These are phyloP conservation scores for Quercus variabilis DNA, from an alignment of 306 rosid genomes.

Conservation along the genomic window DNA sequence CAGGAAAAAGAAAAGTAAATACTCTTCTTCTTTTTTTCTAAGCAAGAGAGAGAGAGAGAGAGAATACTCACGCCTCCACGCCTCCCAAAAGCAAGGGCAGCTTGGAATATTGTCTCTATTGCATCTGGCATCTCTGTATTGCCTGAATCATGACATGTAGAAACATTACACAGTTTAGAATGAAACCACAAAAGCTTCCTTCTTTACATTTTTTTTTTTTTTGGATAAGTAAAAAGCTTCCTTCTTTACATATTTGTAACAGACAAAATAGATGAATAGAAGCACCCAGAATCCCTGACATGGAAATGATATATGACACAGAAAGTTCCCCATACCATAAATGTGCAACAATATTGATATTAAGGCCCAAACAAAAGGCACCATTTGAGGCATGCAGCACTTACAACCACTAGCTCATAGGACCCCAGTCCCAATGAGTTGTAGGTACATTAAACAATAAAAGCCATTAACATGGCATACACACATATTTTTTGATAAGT, in stretches of 20 bases:
- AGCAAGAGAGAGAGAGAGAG: no score
- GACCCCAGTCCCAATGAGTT: background rate
- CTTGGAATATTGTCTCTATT: constrained; percentile 93
- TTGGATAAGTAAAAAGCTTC: background rate
- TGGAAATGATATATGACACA: background rate
- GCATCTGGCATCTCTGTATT: constrained; percentile 97
- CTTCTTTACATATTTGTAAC: background rate
- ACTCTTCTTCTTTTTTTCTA: background rate
- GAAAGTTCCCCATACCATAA: background rate
- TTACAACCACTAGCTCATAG: background rate
- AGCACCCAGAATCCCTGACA: background rate
- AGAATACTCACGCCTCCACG: constrained; percentile 74
- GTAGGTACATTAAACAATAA: background rate
- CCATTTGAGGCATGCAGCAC: background rate
- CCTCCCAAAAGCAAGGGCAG: constrained; percentile 90
- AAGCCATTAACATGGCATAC: background rate
- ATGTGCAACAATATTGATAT: background rate
- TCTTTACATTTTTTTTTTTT: background rate
- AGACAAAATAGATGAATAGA: background rate
- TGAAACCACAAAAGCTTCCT: constrained; percentile 8
- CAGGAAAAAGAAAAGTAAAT: constrained; percentile 24
- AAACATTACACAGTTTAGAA: constrained; percentile 7
- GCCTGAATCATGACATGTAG: constrained; percentile 46
- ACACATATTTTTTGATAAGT: no score
- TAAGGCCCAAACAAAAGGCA: background rate